Conservation (phyloP, 352 stramenopile species). For the Globisporangium ultimum region DNA sequence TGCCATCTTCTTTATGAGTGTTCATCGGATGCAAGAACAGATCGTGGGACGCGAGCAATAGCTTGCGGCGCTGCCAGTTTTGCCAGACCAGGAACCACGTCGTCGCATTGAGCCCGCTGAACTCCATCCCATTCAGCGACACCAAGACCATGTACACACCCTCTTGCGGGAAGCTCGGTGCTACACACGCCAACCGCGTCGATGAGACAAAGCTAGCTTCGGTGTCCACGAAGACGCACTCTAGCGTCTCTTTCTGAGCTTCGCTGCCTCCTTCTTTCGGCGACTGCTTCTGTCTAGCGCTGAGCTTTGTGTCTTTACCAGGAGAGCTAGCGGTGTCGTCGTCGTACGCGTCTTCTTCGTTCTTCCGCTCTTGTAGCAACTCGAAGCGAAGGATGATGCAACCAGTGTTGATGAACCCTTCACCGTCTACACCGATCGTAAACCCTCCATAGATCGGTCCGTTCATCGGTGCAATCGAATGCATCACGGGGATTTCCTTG, state of each 20-base stretch:
- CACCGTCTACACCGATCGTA: slow-evolving; percentile 52
- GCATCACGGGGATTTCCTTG: slow-evolving; percentile 31
- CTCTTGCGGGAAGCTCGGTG: slow-evolving; percentile 53
- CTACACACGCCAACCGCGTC: slow-evolving; percentile 38
- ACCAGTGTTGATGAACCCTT: slow-evolving; percentile 58
- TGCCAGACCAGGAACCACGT: slow-evolving; percentile 81
- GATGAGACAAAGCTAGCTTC: slow-evolving; percentile 44
- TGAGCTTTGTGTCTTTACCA: not conserved
- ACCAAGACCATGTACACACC: slow-evolving; percentile 66
- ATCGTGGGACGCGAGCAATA: slow-evolving; percentile 27
- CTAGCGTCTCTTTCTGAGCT: not conserved
- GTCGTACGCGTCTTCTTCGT: not conserved
- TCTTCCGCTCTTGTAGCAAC: slow-evolving; percentile 22
- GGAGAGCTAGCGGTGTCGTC: too few species aligned
- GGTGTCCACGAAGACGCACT: slow-evolving; percentile 6
- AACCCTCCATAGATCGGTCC: slow-evolving; percentile 76
- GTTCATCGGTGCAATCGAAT: slow-evolving; percentile 53
- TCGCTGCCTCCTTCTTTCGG: slow-evolving; percentile 1
- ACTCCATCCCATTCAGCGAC: slow-evolving; percentile 65
- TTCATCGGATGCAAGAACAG: slow-evolving; percentile 25
- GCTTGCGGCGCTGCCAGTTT: slow-evolving; percentile 79
- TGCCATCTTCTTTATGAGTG: not conserved
- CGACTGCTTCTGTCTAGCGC: not conserved
- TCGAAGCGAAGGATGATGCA: slow-evolving; percentile 64
- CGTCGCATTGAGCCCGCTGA: slow-evolving; percentile 42